Base-by-base conservation (phyloP, 2,329 filamentous ascomycete species). In the Xylariaceae sp. region DNA sequence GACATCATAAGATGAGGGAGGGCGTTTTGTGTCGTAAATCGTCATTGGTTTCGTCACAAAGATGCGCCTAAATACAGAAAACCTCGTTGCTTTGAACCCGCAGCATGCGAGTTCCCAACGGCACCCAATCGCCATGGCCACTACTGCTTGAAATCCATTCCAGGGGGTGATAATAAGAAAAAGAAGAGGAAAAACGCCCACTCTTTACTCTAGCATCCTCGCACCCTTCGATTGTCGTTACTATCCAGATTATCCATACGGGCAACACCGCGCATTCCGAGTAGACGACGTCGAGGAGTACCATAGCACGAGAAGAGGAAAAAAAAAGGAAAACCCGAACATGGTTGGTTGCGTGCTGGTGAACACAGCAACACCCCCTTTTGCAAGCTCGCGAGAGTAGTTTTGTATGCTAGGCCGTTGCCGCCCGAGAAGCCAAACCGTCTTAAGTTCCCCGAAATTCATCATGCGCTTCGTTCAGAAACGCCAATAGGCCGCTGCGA, bases 331-430 rank as follows among this genome's bases (percentile, higher is more conserved):
- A 57, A 34, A 61, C 57, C 64, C 59, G 55, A 63, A 50, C 59
- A 60, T 60, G 53, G 23, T 58, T 53, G 64, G 58, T 64, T 56
- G 54, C 51, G 60, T 62, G 56, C 62, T 65, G 60, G 62, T 56
- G 55, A 30, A 55, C 58, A 61, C 62, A 66, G 63, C 62, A 63
- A 61, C 57, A 59, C 55, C 61, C 23, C 61, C 66, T 56, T 63
- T 63, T 57, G 67, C 63, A 62, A 67, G 64, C 70, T 70, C 67
- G 69, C 68, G 69, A 69, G 67, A 70, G 68, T 69, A 68, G 58
- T 66, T 66, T 68, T 71, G 70, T 71, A 70, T 71, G 69, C 66
- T 67, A 70, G 67, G 69, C 69, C 70, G 68, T 71, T 65, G 68
- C 66, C 70, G 66, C 65, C 67, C 67, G 62, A 59, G 57, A 62